Evolutionary conservation across 1,284 basidiomycete species (phyloP).

Genomic region (Trichosporon sp.): DNA sequence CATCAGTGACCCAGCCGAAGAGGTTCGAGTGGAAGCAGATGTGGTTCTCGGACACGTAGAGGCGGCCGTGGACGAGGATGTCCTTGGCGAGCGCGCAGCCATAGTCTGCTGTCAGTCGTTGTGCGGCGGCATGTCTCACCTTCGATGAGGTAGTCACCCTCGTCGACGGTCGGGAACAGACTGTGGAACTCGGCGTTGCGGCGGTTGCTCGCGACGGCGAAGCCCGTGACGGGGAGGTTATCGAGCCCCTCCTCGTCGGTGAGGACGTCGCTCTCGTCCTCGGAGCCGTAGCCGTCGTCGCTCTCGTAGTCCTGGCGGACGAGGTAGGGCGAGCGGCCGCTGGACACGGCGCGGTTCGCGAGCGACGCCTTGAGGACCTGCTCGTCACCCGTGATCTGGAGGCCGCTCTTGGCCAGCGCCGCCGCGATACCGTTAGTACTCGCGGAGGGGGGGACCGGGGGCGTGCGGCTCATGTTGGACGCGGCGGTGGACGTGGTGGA

Average conservation of each 20-base stretch:
- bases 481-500: constrained; percentile 23
- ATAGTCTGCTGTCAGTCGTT: constrained; percentile 63
- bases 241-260: constrained; percentile 47
- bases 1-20: constrained; percentile 97
- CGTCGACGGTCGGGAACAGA: constrained; percentile 79
- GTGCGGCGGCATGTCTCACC: constrained; percentile 55
- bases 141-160: constrained; percentile 97
- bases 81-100: constrained; percentile 94
- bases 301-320: constrained; percentile 22
- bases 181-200: constrained; percentile 95
- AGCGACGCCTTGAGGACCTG: not conserved
- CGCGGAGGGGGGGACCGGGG: not conserved
- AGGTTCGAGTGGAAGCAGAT: constrained; percentile 98
- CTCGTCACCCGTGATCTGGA: constrained; percentile 24
- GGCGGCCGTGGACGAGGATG: constrained; percentile 89
- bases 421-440: constrained; percentile 29
- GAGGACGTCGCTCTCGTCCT: constrained; percentile 55
- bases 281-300: constrained; percentile 40
- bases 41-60: constrained; percentile 98
- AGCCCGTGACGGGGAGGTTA: constrained; percentile 76
- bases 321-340: constrained; percentile 24
- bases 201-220: constrained; percentile 93
- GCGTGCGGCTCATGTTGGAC: not conserved
- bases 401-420: constrained; percentile 36
- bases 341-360: constrained; percentile 11